Evolutionary conservation across 805 yeast species (phyloP), one percentile per base, ranked within the genome.

Genomic region (Saccharomycopsis synnaedendra): DNA sequence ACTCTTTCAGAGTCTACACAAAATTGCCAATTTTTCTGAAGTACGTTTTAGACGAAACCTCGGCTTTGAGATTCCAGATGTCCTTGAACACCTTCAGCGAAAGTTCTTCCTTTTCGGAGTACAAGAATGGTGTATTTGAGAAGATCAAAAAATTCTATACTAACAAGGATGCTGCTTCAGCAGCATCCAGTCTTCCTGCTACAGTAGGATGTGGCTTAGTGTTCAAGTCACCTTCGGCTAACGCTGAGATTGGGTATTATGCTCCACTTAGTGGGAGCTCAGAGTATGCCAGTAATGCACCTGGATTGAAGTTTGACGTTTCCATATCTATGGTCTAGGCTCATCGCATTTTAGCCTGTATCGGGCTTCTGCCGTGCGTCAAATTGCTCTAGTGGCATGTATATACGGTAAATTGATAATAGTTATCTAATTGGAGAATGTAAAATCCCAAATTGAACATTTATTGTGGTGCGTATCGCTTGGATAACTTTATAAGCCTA

Each of bases 1-100:
- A 44, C 29, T 41, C 46, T 3, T 46, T 46, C 33, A 39, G 46
- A 30, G 32, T 50, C 7, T 50, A 43, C 11, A 46, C 49, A 7
- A 46, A 44, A 32, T 10, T 46, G 6, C 53, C 53, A 27, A 41
- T 48, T n/a, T 50, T 46, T 35, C 45, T 46, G 39, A 39, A 46
- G 5, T 39, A 36, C 10, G 10, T 38, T 5, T 6, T 32, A 4
- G 43, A 39, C 29, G 36, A 34, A n/a, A 9, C 9, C 9, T 29
- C 30, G n/a, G 39, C 50, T 2, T 42, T 50, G 7, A 43, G 53
- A 41, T 31, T 46, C 6, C 49, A 50, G 34, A 37, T 46, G 7
- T 46, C 27, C 19, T 41, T 46, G 9, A 46, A 46, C 19, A 37
- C 50, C 6, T 31, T 34, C n/a, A 32, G n/a, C n/a, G 38, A 11